Base-by-base conservation (phyloP, 305 asterid species). In the Rubia peregrina region DNA sequence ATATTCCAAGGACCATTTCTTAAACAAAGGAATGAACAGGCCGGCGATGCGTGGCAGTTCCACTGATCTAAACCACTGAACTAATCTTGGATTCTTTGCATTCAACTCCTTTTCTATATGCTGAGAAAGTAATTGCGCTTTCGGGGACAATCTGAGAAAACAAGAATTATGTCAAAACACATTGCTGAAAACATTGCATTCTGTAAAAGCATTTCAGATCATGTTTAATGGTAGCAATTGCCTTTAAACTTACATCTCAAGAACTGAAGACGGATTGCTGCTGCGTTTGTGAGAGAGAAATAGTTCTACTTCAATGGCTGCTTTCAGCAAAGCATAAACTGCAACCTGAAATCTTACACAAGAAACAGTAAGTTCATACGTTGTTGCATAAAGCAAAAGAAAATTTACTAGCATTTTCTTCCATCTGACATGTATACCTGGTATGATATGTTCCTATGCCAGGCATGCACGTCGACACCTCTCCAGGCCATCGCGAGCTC, bases 401-500 rank as follows among this genome's bases (percentile, higher is more conserved):
- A n/a, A 64, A n/a, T 19, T n/a, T 0, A 38, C 26, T 16, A 13
- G 8, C 33, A n/a, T n/a, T n/a, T n/a, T n/a, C n/a, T n/a, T n/a
- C n/a, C n/a, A n/a, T n/a, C n/a, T n/a, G n/a, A 9, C 33, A 11
- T 16, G 59, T 21, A 26, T 79, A 88, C 95, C 90, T 83, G 86
- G 78, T 88, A 80, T 9, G 95, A 87, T 41, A 88, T 72, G 71
- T 80, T 81, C 74, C 83, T 88, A 61, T 84, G 89, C 95, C 95
- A 90, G 44, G 90, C 89, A 74, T 88, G 80, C 55, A 85, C 90
- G 77, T 90, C 95, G 0, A 88, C 83, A 19, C 91, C 97, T 64
- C 69, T 80, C 94, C 95, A 88, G 2, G 94, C 97, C 93, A 85
- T 88, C 26, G 95, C 90, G 73, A 88, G 76, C 60, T 86, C 85